Evolutionary conservation across 2,329 filamentous ascomycete genomes (phyloP), one percentile per base, ranked within the genome.

Genomic region (Alternaria metachromatica): DNA sequence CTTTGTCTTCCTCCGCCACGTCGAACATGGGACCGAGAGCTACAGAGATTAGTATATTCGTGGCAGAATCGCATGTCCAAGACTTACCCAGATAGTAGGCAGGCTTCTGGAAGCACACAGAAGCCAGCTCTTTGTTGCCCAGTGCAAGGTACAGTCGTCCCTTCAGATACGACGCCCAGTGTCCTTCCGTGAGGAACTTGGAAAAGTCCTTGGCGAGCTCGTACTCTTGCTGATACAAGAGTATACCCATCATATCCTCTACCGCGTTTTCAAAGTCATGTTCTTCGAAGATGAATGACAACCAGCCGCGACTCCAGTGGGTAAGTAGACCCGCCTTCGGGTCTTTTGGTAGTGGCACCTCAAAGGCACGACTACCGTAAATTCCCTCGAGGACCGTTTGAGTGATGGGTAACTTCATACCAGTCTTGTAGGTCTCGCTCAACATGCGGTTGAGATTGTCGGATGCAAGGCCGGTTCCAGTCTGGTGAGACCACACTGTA

Each of bases 81-180:
- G 12, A 60, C 90, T 83, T 87, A 94, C 93, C 90, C 79, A 97
- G 88, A 60, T 91, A 90, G 72, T 92, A 91, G 20, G 93, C 92
- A 63, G 94, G 92, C 76, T 91, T 95, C 70, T 89, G 90, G 80
- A 99, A 97, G 74, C 89, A 88, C 26, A 87, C 83, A 26, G 92
- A 88, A 58, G 96, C 95, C 43, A 88, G 85, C 62, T 88, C 87
- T 76, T 90, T 90, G 74, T 97, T 91, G 58, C 90, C 90, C 66
- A 90, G 87, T 6, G 90, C 88, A 33, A 98, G 83, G 68, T 88
- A 87, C 53, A 97, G 86, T 28, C 96, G 90, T 3, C 92, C 96
- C 78, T 94, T 93, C 5, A 98, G 87, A 76, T 99, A 99, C 6
- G 83, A 86, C 13, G 86, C 83, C 89, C 88, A 91, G 28, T 85